phyloP scores from a whole-genome alignment of 306 rosid genomes.

The Vigna angularis region DNA sequence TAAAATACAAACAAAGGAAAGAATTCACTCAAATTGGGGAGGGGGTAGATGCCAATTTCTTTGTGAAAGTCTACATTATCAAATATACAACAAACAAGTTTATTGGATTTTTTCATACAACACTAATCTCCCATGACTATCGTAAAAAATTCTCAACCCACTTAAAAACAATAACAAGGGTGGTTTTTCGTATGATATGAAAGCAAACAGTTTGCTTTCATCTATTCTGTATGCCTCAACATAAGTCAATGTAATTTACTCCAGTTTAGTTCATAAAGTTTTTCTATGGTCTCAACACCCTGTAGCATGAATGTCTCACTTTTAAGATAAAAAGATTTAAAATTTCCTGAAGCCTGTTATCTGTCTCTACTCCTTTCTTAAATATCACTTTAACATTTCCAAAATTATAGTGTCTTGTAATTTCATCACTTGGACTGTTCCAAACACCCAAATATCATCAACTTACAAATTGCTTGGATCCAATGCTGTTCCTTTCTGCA shows the following conservation, averaged over 20 bases:
- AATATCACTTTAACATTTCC: conserved; percentile 26
- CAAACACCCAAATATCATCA: conserved; percentile 29
- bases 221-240: conserved; percentile 1
- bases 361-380: background rate
- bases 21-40: background rate
- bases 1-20: background rate
- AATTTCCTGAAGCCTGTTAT: conserved; percentile 19
- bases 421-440: conserved; percentile 27
- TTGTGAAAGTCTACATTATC: background rate
- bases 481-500: conserved; percentile 89
- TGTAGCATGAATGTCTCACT: background rate
- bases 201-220: background rate
- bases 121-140: background rate
- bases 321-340: conserved; percentile 2
- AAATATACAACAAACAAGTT: background rate
- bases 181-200: background rate
- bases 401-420: background rate
- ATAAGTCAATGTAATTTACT: background rate
- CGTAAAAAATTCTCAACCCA: background rate
- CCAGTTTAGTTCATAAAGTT: background rate
- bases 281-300: conserved; percentile 22
- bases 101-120: background rate
- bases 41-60: background rate
- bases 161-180: background rate
- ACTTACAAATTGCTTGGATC: conserved; percentile 95